phyloP scores from a whole-genome alignment of 768 basidiomycete genomes.

The Serendipita sp. region DNA sequence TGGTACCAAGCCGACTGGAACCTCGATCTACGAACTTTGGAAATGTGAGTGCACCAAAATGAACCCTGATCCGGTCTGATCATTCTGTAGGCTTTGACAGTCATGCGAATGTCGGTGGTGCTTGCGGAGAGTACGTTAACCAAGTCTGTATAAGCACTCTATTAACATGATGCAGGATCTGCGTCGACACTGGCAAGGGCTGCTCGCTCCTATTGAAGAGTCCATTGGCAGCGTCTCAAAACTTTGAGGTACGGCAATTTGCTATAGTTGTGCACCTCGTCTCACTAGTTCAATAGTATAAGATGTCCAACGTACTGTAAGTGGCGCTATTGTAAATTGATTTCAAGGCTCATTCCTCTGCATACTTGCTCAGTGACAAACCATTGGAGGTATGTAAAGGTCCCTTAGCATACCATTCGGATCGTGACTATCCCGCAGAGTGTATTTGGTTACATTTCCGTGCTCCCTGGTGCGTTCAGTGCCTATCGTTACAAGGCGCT shows the following conservation, averaged over 20 bases:
- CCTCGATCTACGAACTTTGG: constrained; percentile 93
- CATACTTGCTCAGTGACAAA: constrained; percentile 38
- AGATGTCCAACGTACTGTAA: constrained; percentile 80
- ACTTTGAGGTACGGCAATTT: constrained; percentile 42
- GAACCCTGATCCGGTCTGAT: not conserved
- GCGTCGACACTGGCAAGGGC: constrained; percentile 62
- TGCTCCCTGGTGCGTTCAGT: constrained; percentile 84
- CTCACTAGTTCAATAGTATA: constrained; percentile 34
- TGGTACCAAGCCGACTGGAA: constrained; percentile 87
- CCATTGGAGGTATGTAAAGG: constrained; percentile 57
- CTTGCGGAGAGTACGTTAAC: constrained; percentile 70
- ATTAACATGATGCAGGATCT: constrained; percentile 36
- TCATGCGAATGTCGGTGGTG: constrained; percentile 75
- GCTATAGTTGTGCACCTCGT: no score
- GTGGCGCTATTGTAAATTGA: not conserved
- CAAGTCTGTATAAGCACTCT: not conserved
- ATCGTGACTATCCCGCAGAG: constrained; percentile 27
- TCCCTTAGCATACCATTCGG: not conserved
- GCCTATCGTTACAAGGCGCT: constrained; percentile 84
- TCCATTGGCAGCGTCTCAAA: constrained; percentile 83
- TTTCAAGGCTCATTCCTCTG: not conserved
- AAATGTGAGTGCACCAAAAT: constrained; percentile 39
- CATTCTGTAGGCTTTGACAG: constrained; percentile 48
- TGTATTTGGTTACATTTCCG: constrained; percentile 75
- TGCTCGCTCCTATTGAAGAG: constrained; percentile 51